These are phyloP conservation scores for Fusarium graminum DNA, from an alignment of 2,329 filamentous ascomycete genomes.

Conservation along the genomic window DNA sequence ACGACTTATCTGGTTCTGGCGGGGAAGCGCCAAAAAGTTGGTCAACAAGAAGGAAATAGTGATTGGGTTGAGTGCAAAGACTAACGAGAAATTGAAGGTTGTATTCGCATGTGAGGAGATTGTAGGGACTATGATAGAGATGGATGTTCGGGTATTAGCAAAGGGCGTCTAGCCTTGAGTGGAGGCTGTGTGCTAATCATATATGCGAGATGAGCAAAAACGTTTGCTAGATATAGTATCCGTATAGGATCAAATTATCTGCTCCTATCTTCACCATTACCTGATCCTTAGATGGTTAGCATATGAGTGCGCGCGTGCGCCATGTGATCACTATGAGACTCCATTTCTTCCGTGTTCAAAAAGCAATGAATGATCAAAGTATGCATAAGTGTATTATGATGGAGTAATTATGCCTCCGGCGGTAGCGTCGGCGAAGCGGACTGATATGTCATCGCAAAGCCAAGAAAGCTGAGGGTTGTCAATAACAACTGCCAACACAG, in stretches of 20 bases:
- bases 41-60: conserved; percentile 68
- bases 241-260: not conserved
- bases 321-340: not conserved
- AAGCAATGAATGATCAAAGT: too few relatives aligned
- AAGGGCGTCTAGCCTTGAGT: not conserved
- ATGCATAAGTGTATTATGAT: not conserved
- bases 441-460: not conserved
- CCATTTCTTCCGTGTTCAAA: not conserved
- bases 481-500: not conserved
- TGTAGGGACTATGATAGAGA: conserved; percentile 67
- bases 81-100: conserved; percentile 68
- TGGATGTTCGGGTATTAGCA: conserved; percentile 38
- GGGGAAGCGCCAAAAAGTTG: conserved; percentile 73
- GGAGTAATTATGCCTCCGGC: not conserved
- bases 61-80: conserved; percentile 67
- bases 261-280: not conserved
- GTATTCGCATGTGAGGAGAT: conserved; percentile 90
- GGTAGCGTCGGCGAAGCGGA: conserved; percentile 21
- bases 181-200: not conserved
- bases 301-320: not conserved
- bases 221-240: conserved; percentile 11
- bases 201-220: conserved; percentile 3
- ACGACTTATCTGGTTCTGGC: conserved; percentile 75
- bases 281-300: not conserved
- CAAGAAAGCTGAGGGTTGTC: not conserved